A percentile compares a stretch with the other conserved stretches of the same genome.
Evolutionary conservation across 2,329 filamentous ascomycete genomes (phyloP).

Genomic region (Exserohilum turcica): DNA sequence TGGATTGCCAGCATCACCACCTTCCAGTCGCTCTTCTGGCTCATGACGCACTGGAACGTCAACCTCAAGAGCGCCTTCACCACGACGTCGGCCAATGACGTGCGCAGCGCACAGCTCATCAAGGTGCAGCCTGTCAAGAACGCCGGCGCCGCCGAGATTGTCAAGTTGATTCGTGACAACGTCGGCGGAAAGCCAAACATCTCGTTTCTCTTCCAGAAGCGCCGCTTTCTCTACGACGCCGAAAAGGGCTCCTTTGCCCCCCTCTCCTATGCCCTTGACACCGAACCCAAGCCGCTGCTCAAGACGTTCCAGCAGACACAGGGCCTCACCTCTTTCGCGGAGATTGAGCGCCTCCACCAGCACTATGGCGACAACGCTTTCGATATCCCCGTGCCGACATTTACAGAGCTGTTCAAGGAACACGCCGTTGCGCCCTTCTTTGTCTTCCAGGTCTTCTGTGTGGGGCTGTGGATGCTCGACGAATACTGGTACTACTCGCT

Average conservation of each 20-base stretch:
- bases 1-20: slow-evolving; percentile 90
- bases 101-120: slow-evolving; percentile 81
- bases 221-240: slow-evolving; percentile 84
- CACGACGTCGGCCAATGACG: slow-evolving; percentile 68
- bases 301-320: slow-evolving; percentile 77
- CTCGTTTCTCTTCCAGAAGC: slow-evolving; percentile 97
- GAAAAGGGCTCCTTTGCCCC: slow-evolving; percentile 77
- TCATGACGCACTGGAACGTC: slow-evolving; percentile 98
- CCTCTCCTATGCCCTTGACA: slow-evolving; percentile 81
- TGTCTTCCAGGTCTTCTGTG: slow-evolving; percentile 98
- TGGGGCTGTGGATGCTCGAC: slow-evolving; percentile 96
- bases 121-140: slow-evolving; percentile 91
- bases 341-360: slow-evolving; percentile 79
- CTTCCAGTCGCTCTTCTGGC: slow-evolving; percentile 84
- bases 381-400: slow-evolving; percentile 95
- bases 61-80: slow-evolving; percentile 83
- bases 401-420: slow-evolving; percentile 95
- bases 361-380: slow-evolving; percentile 97
- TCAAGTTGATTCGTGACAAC: slow-evolving; percentile 76
- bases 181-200: slow-evolving; percentile 74
- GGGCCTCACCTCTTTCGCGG: slow-evolving; percentile 74
- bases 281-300: slow-evolving; percentile 79
- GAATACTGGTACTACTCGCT: slow-evolving; percentile 99
- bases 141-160: slow-evolving; percentile 87
- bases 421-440: slow-evolving; percentile 99